These are phyloP conservation scores for Luffa aegyptiaca DNA, from an alignment of 306 rosid genomes.

Conservation along the genomic window DNA sequence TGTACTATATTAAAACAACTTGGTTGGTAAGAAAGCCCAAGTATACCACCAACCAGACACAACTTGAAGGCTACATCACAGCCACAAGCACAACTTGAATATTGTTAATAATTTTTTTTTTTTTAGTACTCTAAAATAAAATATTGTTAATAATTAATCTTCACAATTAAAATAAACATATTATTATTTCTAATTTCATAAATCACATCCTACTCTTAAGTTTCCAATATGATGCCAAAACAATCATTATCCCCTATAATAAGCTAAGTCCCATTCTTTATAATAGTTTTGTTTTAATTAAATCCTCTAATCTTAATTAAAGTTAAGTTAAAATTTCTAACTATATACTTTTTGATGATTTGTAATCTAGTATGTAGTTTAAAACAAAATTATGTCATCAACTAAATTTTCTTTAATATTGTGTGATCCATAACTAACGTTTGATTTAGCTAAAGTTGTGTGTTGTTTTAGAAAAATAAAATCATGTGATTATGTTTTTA, in stretches of 20 bases:
- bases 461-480: no score
- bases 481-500: no score
- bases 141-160: neutral
- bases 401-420: no score
- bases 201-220: neutral
- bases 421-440: no score
- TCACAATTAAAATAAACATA: neutral
- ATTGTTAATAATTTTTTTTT: neutral
- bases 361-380: no score
- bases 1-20: neutral
- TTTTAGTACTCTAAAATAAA: no score
- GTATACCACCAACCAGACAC: constrained; percentile 10
- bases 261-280: neutral
- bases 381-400: no score
- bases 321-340: neutral
- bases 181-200: neutral
- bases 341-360: neutral
- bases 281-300: neutral
- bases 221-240: neutral
- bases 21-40: neutral
- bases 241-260: neutral
- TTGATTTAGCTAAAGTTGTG: no score
- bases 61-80: neutral
- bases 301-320: no score
- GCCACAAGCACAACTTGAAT: neutral